phyloP scores from a whole-genome alignment of 2,329 filamentous ascomycete genomes.

The Cladosporium halotolerans region DNA sequence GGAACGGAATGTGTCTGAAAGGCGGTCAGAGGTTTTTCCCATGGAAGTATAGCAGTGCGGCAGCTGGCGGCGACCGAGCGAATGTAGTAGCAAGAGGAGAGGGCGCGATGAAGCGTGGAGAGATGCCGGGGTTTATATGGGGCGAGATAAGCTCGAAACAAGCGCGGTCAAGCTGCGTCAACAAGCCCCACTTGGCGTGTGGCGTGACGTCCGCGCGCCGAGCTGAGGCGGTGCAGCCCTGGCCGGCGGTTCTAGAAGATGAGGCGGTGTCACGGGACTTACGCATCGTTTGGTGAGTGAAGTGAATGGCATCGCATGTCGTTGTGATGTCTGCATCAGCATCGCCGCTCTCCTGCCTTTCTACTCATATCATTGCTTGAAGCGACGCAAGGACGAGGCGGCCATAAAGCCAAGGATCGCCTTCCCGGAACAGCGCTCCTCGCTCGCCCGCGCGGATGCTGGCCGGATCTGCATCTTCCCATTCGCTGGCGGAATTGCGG shows the following conservation, averaged over 20 bases:
- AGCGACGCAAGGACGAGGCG: no score
- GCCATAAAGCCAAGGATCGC: no score
- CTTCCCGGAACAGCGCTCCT: no score
- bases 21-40: slow-evolving; percentile 50
- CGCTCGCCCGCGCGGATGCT: no score
- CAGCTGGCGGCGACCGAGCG: slow-evolving; percentile 8
- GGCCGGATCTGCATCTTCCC: no score
- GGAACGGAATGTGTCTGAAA: slow-evolving; percentile 47
- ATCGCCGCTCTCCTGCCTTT: no score
- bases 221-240: background rate
- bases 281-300: background rate
- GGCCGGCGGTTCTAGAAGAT: slow-evolving; percentile 1
- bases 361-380: no score
- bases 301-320: no score
- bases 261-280: background rate
- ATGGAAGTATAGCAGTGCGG: slow-evolving; percentile 35
- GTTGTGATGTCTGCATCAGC: no score
- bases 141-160: slow-evolving; percentile 1
- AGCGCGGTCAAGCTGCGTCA: slow-evolving; percentile 4
- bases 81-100: background rate
- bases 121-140: background rate
- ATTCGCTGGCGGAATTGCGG: no score
- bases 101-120: background rate
- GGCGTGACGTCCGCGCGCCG: no score
- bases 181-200: no score